Conservation (phyloP, 2,329 filamentous ascomycete genomes). For the Graphilbum fragrans region DNA sequence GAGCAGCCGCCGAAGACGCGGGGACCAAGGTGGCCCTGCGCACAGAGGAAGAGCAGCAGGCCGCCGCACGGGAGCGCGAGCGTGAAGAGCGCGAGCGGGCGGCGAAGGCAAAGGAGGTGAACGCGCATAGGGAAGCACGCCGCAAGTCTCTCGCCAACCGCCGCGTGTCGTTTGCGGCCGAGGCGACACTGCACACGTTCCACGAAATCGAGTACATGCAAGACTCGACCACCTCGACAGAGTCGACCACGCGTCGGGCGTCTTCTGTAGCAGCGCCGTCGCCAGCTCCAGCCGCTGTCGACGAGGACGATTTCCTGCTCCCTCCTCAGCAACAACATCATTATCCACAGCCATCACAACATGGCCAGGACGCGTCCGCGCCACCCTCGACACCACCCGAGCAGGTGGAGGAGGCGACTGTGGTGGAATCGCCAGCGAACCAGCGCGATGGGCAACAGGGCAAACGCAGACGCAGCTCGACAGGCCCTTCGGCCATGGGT, state of each 20-base stretch:
- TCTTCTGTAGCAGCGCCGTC: conserved; percentile 41
- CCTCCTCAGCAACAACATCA: conserved; percentile 31
- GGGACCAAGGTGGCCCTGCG: conserved; percentile 51
- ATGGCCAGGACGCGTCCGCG: conserved; percentile 29
- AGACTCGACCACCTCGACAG: conserved; percentile 72
- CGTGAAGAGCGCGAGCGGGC: conserved; percentile 53
- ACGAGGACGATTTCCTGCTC: conserved; percentile 27
- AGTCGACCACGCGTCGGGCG: conserved; percentile 61
- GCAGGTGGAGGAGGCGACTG: conserved; percentile 43
- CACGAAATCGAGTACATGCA: conserved; percentile 84
- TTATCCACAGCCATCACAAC: no score
- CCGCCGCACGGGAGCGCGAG: conserved; percentile 55
- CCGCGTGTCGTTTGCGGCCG: conserved; percentile 91
- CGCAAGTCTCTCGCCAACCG: conserved; percentile 88
- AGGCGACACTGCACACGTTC: conserved; percentile 94
- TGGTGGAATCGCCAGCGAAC: conserved; percentile 42
- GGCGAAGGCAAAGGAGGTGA: conserved; percentile 46
- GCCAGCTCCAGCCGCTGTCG: conserved; percentile 28
- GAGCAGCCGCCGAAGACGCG: background rate
- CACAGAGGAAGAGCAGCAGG: conserved; percentile 60
- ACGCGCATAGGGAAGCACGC: conserved; percentile 71
- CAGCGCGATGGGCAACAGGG: no score
- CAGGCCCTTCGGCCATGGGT: conserved; percentile 30
- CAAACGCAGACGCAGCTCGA: conserved; percentile 46
- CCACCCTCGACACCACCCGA: conserved; percentile 51